Evolutionary conservation across 495 filamentous ascomycete species (phyloP).

Genomic region (Xylaria palmicola): DNA sequence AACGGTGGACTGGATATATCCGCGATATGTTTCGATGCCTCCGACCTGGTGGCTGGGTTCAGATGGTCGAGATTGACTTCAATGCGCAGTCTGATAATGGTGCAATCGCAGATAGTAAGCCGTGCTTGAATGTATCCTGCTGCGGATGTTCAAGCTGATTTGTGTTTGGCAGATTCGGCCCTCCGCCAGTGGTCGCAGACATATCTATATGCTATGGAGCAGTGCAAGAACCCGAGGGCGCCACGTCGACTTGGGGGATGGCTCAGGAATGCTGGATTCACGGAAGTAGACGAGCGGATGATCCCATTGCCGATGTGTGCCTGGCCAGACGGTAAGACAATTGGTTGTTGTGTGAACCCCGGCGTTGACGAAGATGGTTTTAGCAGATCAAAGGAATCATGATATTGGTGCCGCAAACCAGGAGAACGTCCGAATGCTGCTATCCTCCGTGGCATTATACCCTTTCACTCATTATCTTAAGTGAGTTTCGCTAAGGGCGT

Average conservation of each 20-base stretch:
- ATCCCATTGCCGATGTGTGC: conserved; percentile 70
- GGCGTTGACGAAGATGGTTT: conserved; percentile 9
- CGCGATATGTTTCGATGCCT: conserved; percentile 64
- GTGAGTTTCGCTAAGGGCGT: conserved; percentile 22
- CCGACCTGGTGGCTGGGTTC: conserved; percentile 74
- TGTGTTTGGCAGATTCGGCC: conserved; percentile 53
- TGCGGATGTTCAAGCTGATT: conserved; percentile 5
- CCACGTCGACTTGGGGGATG: conserved; percentile 61
- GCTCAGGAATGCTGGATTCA: conserved; percentile 68
- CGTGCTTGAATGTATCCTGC: conserved; percentile 3
- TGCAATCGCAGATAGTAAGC: conserved; percentile 61
- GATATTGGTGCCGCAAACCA: conserved; percentile 62
- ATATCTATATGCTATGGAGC: conserved; percentile 65
- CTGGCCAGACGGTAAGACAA: conserved; percentile 66
- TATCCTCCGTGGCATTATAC: conserved; percentile 62
- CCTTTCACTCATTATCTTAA: conserved; percentile 52
- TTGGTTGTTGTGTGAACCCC: not conserved
- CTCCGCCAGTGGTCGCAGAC: conserved; percentile 71
- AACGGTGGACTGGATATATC: conserved; percentile 78
- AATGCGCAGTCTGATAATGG: conserved; percentile 91
- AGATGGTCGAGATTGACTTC: conserved; percentile 86
- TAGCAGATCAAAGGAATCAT: conserved; percentile 58
- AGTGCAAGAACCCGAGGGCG: conserved; percentile 68
- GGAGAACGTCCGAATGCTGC: conserved; percentile 59
- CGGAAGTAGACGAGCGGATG: conserved; percentile 67